Conservation (phyloP, 1,139 yeast species). For the Suhomyces atakaporum region DNA sequence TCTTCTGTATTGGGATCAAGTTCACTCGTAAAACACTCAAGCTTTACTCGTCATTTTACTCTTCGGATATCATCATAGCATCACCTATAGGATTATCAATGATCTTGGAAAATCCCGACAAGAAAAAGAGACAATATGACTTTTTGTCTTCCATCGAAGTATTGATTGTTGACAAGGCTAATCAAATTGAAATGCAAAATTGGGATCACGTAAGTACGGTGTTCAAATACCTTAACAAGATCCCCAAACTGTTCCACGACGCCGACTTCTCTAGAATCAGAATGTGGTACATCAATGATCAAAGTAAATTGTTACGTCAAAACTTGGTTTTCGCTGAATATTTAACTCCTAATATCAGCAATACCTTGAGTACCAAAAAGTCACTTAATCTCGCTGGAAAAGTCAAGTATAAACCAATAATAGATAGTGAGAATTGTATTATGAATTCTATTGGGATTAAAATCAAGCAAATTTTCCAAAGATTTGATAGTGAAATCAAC, state of each 20-base stretch:
- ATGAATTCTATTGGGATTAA: conserved; percentile 56
- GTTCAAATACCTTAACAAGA: conserved; percentile 68
- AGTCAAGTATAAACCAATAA: conserved; percentile 51
- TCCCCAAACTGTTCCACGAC: conserved; percentile 77
- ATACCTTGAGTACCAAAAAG: conserved; percentile 55
- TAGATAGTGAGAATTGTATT: conserved; percentile 41
- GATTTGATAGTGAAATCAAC: conserved; percentile 56
- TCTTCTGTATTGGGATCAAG: conserved; percentile 85
- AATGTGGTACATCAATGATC: conserved; percentile 90
- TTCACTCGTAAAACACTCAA: conserved; percentile 86
- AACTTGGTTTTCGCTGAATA: conserved; percentile 73
- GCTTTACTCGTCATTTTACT: conserved; percentile 79
- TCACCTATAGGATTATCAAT: conserved; percentile 90
- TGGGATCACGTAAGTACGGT: conserved; percentile 83
- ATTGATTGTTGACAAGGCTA: conserved; percentile 76
- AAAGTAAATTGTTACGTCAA: conserved; percentile 75
- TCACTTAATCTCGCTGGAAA: conserved; percentile 70
- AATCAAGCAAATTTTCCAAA: conserved; percentile 71
- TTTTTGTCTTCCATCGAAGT: conserved; percentile 88
- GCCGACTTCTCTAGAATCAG: conserved; percentile 91
- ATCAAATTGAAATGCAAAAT: conserved; percentile 88
- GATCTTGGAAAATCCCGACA: conserved; percentile 68
- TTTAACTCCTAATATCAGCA: conserved; percentile 78
- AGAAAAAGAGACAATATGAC: conserved; percentile 61
- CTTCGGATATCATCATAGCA: conserved; percentile 84